Evolutionary conservation across 768 basidiomycete species (phyloP), one percentile per base, ranked within the genome.

Genomic region (Mycena haematopus): DNA sequence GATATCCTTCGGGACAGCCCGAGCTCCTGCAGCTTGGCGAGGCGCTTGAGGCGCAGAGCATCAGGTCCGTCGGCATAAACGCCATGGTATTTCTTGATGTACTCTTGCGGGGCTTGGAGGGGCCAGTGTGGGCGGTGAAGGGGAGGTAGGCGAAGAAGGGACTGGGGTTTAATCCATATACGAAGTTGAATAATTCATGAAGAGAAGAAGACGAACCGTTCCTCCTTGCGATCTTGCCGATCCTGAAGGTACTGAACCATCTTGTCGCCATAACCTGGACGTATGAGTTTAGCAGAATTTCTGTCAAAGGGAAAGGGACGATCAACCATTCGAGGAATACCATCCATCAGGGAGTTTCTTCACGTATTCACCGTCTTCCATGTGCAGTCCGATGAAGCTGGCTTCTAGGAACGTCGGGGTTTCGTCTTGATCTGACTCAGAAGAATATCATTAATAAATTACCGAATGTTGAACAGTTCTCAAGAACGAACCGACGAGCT

Each of bases 61-160:
- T 58, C 57, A 6, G 57, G 57, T 19, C 57, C 57, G 36, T 51
- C 57, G 57, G 17, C 50, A 36, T 58, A 58, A 0, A 51, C 29
- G 57, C 57, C 57, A 36, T 52, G 57, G 49, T 58, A 58, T n/a
- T 58, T 51, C 27, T 44, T 51, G 38, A 58, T 58, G 49, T 58
- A 52, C 31, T 58, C 50, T 31, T 58, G 57, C 27, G 57, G 57
- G 13, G 57, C 57, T 33, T 58, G 57, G n/a, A 58, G 57, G 19
- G 57, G 57, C 57, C 57, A 58, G 50, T 58, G 57, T 19, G 57
- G 57, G 57, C 57, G 47, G 57, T 58, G 57, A 58, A 58, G n/a
- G 57, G 57, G 38, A 58, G 57, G 47, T 58, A 58, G 49, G 57
- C 57, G 57, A 58, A 58, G 40, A 58, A 58, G 7, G 57, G 57